Base-by-base conservation (phyloP, 257 asterid genomes). In the Anisodus tanguticus region DNA sequence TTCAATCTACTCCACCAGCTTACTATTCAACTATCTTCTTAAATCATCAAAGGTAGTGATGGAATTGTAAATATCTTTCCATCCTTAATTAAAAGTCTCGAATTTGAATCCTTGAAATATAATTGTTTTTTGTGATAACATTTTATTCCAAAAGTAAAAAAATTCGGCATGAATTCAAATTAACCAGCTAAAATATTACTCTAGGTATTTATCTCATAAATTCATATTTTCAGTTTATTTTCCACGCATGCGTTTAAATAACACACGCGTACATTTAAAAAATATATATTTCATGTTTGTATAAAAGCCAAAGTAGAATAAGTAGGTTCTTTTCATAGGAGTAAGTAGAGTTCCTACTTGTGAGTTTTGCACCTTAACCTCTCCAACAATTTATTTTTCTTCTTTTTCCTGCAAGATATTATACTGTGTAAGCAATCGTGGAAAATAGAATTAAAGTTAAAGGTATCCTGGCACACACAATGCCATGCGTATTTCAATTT, bases 41-140 rank as follows among this genome's bases (percentile, higher is more conserved):
- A 6, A 55, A 55, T 4, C 16, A 55, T 55, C 26, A 22, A 12
- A 55, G n/a, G 60, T 55, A 13, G 15, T 12, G 4, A 17, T 41
- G 45, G 45, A 5, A 41, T 41, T 3, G 5, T 3, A 41, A 41
- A 41, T 41, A 41, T 3, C 3, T 5, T 41, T 3, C 2, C 4
- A 41, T 41, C 4, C 5, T 41, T 41, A 41, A 41, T 41, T 41
- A 41, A 5, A 41, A 5, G 5, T 41, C 45, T 41, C 4, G 45
- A 5, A 0, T 41, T 41, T 5, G 3, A 41, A 2, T 0, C 0
- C 45, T 41, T 1, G 5, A 0, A 41, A 41, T 41, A 2, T 3
- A 41, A 41, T 41, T 41, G 5, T 5, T 41, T 41, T 41, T 41
- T 3, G 3, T 41, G 3, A 41, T 3, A 41, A 2, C 45, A 41